Evolutionary conservation across 768 basidiomycete species (phyloP).

Genomic region (Boletus barrowsii): DNA sequence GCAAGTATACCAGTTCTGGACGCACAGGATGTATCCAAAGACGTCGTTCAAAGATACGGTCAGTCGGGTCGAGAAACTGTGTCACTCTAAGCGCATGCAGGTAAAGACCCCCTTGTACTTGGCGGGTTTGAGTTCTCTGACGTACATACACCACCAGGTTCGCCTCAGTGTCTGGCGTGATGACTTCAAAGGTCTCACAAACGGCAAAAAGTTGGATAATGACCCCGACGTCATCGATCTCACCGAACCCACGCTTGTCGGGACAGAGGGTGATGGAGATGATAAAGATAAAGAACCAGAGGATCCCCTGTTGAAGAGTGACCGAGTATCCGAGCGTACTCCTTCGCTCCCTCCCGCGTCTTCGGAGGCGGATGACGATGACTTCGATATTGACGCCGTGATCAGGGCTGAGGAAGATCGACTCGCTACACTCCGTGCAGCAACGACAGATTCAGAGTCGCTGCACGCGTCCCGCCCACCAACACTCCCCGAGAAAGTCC

Average conservation of each 20-base stretch:
- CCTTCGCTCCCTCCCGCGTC: constrained; percentile 41
- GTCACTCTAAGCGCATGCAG: constrained; percentile 81
- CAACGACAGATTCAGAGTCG: constrained; percentile 4
- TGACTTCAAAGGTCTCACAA: constrained; percentile 49
- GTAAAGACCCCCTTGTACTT: constrained; percentile 42
- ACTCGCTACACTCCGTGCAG: constrained; percentile 21
- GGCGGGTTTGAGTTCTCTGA: constrained; percentile 1
- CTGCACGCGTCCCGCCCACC: background rate
- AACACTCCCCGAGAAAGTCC: constrained; percentile 4
- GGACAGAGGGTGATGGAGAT: constrained; percentile 22
- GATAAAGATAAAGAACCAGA: constrained; percentile 13
- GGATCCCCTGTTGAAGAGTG: constrained; percentile 8
- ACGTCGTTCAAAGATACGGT: constrained; percentile 86
- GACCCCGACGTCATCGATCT: constrained; percentile 30
- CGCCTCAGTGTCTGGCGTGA: constrained; percentile 76
- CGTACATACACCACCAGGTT: constrained; percentile 42
- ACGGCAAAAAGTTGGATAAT: constrained; percentile 29
- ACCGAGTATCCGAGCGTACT: constrained; percentile 37
- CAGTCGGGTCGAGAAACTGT: constrained; percentile 80
- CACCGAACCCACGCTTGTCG: constrained; percentile 26
- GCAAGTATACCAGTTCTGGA: constrained; percentile 90
- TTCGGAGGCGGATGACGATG: constrained; percentile 41
- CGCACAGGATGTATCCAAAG: constrained; percentile 89
- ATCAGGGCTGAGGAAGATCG: constrained; percentile 45
- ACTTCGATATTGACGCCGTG: constrained; percentile 52